phyloP scores from a whole-genome alignment of 805 yeast genomes.

The Saccharomycopsis sp. region DNA sequence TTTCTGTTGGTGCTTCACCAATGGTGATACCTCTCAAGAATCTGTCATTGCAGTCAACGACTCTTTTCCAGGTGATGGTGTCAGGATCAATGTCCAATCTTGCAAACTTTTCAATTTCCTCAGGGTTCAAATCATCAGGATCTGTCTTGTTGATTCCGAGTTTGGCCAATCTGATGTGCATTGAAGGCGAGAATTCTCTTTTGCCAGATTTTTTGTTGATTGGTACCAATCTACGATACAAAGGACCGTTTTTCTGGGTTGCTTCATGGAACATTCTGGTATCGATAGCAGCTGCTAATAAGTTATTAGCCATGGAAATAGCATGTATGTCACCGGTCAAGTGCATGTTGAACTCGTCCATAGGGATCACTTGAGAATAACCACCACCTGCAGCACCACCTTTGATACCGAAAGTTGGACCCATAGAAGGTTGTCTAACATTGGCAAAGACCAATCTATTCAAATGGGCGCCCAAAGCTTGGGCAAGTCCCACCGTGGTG shows the following conservation, averaged over 20 bases:
- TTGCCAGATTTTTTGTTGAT: constrained; percentile 50
- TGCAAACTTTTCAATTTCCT: constrained; percentile 56
- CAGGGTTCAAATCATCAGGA: constrained; percentile 64
- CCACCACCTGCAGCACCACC: constrained; percentile 94
- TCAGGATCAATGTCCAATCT: constrained; percentile 72
- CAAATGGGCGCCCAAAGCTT: constrained; percentile 71
- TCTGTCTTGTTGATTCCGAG: constrained; percentile 61
- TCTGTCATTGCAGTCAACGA: constrained; percentile 78
- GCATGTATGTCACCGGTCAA: constrained; percentile 84
- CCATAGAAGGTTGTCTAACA: constrained; percentile 84
- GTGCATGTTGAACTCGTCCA: constrained; percentile 84
- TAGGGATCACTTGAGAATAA: constrained; percentile 77
- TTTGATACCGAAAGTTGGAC: constrained; percentile 80
- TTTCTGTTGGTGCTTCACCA: constrained; percentile 77
- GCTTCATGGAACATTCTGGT: constrained; percentile 78
- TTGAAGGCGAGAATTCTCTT: constrained; percentile 57
- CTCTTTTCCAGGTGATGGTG: constrained; percentile 74
- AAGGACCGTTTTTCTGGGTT: constrained; percentile 63
- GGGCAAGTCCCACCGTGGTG: constrained; percentile 75
- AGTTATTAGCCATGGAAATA: constrained; percentile 71
- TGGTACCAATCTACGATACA: constrained; percentile 70
- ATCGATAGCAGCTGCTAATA: constrained; percentile 78
- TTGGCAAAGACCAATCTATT: constrained; percentile 64
- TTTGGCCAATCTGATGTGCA: constrained; percentile 58
- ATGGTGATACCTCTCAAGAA: constrained; percentile 69